Evolutionary conservation across 2,329 filamentous ascomycete genomes (phyloP).

Genomic region (Pseudovirgaria hyperparasitica): DNA sequence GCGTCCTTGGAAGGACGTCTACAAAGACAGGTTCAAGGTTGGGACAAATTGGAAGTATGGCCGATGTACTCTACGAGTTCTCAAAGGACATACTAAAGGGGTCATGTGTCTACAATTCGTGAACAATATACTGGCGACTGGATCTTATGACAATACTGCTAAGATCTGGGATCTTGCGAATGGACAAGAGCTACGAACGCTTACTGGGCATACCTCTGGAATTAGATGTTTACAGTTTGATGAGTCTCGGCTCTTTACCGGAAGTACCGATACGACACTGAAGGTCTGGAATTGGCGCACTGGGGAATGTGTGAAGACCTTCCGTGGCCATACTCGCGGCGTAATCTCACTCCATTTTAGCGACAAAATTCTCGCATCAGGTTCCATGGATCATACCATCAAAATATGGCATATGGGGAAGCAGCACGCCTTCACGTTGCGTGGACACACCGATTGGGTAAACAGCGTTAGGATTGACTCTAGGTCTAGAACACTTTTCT

Average conservation of each 20-base stretch:
- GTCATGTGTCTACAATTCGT: conserved; percentile 72
- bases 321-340: conserved; percentile 66
- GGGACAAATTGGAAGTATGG: conserved; percentile 97
- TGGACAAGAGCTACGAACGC: conserved; percentile 71
- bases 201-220: conserved; percentile 68
- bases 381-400: conserved; percentile 78
- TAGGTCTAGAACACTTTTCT: conserved; percentile 72
- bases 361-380: conserved; percentile 70
- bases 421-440: conserved; percentile 65
- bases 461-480: conserved; percentile 88
- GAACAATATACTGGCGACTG: conserved; percentile 82
- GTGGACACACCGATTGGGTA: conserved; percentile 87
- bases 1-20: conserved; percentile 91
- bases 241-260: conserved; percentile 79
- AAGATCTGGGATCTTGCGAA: conserved; percentile 95
- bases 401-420: conserved; percentile 88
- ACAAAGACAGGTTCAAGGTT: conserved; percentile 88
- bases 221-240: conserved; percentile 90
- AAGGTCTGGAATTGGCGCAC: conserved; percentile 97
- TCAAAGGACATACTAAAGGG: conserved; percentile 80
- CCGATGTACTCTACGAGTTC: conserved; percentile 68
- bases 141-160: conserved; percentile 88
- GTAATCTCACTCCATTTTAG: conserved; percentile 85
- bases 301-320: conserved; percentile 71
- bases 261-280: conserved; percentile 74